These are phyloP conservation scores for Emergomyces orientalis DNA, from an alignment of 2,329 filamentous ascomycete species.

Conservation along the genomic window DNA sequence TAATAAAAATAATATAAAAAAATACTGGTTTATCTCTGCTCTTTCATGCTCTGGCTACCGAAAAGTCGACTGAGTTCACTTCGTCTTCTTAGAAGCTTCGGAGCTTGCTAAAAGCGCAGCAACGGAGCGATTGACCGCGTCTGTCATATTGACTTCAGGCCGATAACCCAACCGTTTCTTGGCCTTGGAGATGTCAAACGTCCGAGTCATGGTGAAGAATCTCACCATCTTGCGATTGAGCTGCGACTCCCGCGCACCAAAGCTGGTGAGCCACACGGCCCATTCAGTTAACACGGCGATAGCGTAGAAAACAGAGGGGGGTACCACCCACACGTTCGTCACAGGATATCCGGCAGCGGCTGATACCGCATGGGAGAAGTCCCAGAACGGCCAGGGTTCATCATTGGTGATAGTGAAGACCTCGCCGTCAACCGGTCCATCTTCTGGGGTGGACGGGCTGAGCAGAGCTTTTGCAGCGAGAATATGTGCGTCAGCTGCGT, in stretches of 20 bases:
- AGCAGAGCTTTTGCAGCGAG: not conserved
- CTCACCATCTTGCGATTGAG: not conserved
- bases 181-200: not conserved
- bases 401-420: not conserved
- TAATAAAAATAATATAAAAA: not conserved
- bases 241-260: not conserved
- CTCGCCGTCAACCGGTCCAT: not conserved
- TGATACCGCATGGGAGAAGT: not conserved
- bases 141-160: not conserved
- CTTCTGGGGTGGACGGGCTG: not conserved
- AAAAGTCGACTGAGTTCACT: not conserved
- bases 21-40: not conserved
- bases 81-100: not conserved
- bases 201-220: not conserved
- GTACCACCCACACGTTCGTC: not conserved
- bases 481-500: not conserved
- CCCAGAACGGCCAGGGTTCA: not conserved
- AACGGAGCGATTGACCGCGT: not conserved
- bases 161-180: not conserved
- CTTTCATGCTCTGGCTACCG: not conserved
- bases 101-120: not conserved
- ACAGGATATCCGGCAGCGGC: not conserved
- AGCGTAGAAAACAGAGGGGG: not conserved
- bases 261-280: not conserved
- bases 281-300: not conserved